Evolutionary conservation across 2,329 filamentous ascomycete species (phyloP), one percentile per base, ranked within the genome.

Genomic region (Aspergillus tamarii): DNA sequence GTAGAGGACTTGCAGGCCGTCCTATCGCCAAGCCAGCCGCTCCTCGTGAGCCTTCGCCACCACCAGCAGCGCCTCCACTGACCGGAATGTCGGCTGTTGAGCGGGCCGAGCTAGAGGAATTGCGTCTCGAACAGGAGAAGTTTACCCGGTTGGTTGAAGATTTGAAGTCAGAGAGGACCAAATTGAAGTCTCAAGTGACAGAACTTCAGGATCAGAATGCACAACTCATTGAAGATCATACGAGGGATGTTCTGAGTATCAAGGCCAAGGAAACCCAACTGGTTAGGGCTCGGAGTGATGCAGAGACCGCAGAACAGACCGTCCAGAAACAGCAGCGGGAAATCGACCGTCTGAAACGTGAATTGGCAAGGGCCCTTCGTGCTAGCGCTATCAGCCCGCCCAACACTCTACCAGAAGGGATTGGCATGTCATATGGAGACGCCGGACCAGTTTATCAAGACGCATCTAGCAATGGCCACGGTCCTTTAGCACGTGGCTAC

Each of bases 261-360:
- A 98, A 98, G 78, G 95, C 95, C 16, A 99, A 99, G 79, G 95
- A 99, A 78, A 98, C 95, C 3, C 95, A 99, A 73, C 86, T 99
- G 6, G 94, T 98, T 11, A 90, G 95, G 52, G 94, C 95, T 12
- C 87, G 94, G 60, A 93, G 91, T 68, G 95, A 99, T 73, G 91
- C 91, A 36, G 94, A 98, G 76, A 89, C 92, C 0, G 92, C 94
- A 0, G 93, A 97, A 75, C 89, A 93, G 72, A 90, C 89, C 63
- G 93, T 95, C 59, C 92, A 95, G 66, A 90, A 92, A 62, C 86
- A 97, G 59, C 86, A 91, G 66, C 88, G 94, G 60, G 95, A 99
- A 80, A 90, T 97, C 54, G 95, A 99, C 69, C 88, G 95, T 59
- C 84, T 99, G 65, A 98, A 98, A 85, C 91, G 93, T 62, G 95